These are phyloP conservation scores for Gloeopeniophorella convolvens DNA, from an alignment of 768 basidiomycete species.

Conservation along the genomic window DNA sequence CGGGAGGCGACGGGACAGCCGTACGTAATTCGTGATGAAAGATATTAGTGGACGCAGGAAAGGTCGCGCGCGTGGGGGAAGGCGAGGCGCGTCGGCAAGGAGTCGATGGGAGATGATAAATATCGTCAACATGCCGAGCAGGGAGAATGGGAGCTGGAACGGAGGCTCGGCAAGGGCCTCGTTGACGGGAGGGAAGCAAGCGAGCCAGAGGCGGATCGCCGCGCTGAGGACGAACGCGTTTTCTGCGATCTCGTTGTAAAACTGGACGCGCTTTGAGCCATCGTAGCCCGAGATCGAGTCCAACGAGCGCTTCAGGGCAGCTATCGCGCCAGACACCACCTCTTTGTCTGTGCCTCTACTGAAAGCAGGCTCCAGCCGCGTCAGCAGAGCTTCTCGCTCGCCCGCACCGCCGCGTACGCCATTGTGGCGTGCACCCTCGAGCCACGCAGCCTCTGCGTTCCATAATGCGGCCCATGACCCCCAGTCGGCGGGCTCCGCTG, in stretches of 20 bases:
- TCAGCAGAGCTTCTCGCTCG: conserved; percentile 43
- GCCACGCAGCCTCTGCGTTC: conserved; percentile 56
- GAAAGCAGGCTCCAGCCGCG: conserved; percentile 36
- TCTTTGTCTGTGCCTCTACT: conserved; percentile 26
- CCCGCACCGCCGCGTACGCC: conserved; percentile 55
- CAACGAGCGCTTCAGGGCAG: conserved; percentile 19
- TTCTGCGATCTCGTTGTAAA: conserved; percentile 28
- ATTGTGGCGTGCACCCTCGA: conserved; percentile 75
- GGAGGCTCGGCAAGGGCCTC: conserved; percentile 43
- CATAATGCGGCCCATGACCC: conserved; percentile 38
- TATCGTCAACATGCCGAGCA: conserved; percentile 48
- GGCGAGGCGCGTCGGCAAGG: conserved; percentile 35
- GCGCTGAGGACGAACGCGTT: conserved; percentile 37
- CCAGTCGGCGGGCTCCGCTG: conserved; percentile 23
- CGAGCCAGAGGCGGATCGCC: conserved; percentile 57
- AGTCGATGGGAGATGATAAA: conserved; percentile 43
- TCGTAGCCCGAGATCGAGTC: conserved; percentile 11
- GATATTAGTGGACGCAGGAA: conserved; percentile 48
- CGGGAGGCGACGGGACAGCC: conserved; percentile 52
- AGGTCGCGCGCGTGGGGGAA: conserved; percentile 27
- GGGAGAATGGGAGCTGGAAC: conserved; percentile 53
- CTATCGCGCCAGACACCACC: conserved; percentile 23
- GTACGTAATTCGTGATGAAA: conserved; percentile 49
- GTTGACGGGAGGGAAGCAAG: conserved; percentile 45
- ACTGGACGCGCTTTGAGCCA: conserved; percentile 7